These are phyloP conservation scores for Amyloporia xantha DNA, from an alignment of 768 basidiomycete genomes.

Conservation along the genomic window DNA sequence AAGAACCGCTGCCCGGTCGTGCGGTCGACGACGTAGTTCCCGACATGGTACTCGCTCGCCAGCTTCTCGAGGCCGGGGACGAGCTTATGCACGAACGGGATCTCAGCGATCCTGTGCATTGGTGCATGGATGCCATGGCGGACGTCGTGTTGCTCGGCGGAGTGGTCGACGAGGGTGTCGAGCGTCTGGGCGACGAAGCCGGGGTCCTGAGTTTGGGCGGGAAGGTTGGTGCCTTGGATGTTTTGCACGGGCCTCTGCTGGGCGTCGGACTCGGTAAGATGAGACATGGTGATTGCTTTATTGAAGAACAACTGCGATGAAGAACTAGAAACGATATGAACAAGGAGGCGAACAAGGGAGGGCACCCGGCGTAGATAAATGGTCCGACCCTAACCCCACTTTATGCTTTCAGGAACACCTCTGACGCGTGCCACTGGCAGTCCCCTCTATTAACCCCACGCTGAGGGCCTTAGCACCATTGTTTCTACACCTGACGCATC, in stretches of 20 bases:
- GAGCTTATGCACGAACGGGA: conserved; percentile 38
- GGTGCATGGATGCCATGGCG: conserved; percentile 27
- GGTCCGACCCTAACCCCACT: too few relatives aligned
- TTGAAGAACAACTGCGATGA: too few relatives aligned
- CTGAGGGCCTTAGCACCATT: too few relatives aligned
- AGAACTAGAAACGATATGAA: too few relatives aligned
- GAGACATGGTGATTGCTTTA: conserved; percentile 15
- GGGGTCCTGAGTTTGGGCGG: conserved; percentile 17
- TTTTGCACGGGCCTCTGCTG: conserved; percentile 22
- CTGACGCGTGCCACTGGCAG: too few relatives aligned
- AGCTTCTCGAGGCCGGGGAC: conserved; percentile 52
- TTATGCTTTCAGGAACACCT: too few relatives aligned
- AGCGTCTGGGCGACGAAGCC: conserved; percentile 26
- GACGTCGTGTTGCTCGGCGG: conserved; percentile 22
- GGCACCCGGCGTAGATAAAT: too few relatives aligned
- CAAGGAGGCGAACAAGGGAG: too few relatives aligned
- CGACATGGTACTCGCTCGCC: conserved; percentile 46
- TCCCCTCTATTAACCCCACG: too few relatives aligned
- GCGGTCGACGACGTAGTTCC: conserved; percentile 51
- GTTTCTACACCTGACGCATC: too few relatives aligned
- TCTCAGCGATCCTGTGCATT: conserved; percentile 22
- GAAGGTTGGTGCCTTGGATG: conserved; percentile 30
- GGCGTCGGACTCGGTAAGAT: conserved; percentile 10
- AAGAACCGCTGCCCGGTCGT: conserved; percentile 48
- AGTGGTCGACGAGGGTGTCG: conserved; percentile 30